Percentiles rank a stretch among this genome's conserved stretches.
These are phyloP conservation scores for Dillenia turbinata DNA, from an alignment of 164 flowering plant genomes.

Conservation along the genomic window DNA sequence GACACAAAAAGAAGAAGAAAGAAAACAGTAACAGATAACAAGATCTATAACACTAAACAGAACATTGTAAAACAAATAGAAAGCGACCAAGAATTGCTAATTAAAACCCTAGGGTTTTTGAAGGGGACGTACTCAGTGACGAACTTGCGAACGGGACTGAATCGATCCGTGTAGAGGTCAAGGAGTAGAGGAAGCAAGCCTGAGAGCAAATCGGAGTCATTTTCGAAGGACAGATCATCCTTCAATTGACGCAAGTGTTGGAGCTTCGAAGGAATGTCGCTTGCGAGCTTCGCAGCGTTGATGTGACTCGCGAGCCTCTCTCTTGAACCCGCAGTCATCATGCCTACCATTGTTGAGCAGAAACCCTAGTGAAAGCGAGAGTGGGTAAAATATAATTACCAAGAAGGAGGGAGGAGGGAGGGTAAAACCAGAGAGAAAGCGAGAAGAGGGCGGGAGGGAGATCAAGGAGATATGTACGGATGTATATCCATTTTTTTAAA, in stretches of 20 bases:
- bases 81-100: too few relatives aligned
- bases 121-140: conserved; percentile 47
- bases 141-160: conserved; percentile 70
- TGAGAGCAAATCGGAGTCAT: conserved; percentile 34
- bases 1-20: not conserved
- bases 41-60: too few relatives aligned
- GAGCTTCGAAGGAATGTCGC: conserved; percentile 58
- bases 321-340: conserved; percentile 30
- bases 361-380: conserved; percentile 25
- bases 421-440: too few relatives aligned
- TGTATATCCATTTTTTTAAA: too few relatives aligned
- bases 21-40: not conserved
- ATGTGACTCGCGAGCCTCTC: conserved; percentile 46
- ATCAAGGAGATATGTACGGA: too few relatives aligned
- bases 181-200: conserved; percentile 56
- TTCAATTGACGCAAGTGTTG: conserved; percentile 40
- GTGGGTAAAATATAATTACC: too few relatives aligned
- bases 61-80: too few relatives aligned
- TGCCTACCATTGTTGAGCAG: conserved; percentile 46
- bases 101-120: not conserved
- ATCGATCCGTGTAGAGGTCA: conserved; percentile 51
- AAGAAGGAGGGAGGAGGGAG: too few relatives aligned
- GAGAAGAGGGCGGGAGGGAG: too few relatives aligned
- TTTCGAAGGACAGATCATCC: conserved; percentile 25
- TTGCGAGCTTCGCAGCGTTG: conserved; percentile 38